Base-by-base conservation (phyloP, 164 flowering plant species). In the Buxus sempervirens region DNA sequence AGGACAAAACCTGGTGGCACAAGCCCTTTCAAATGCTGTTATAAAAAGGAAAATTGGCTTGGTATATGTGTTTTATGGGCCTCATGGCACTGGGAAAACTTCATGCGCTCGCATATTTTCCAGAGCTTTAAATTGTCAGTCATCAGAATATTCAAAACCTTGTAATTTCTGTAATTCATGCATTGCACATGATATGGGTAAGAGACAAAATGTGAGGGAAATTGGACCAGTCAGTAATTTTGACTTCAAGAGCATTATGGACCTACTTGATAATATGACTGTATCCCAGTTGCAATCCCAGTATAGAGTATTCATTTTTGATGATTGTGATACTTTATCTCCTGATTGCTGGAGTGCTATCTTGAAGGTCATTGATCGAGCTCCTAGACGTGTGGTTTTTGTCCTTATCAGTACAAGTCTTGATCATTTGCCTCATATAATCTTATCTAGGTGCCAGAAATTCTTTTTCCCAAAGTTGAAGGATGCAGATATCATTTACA, bases 21-120 rank as follows among this genome's bases (percentile, higher is more conserved):
- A 86, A 76, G 99, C 99, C 76, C 97, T 96, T 76, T 84, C 95
- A 36, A 96, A 96, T 83, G 99, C 99, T 64, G 84, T 87, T 63
- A 65, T 65, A 49, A 84, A 74, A 72, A 81, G 85, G 76, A 93
- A 84, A 78, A 78, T 96, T 57, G 98, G 97, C 41, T 58, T 88
- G 64, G 76, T 96, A 2, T 93, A 96, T 79, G 90, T 93, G 54
- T 96, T 96, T 73, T 84, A 93, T 75, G 99, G 99, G 20, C 97
- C 98, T 71, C 97, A 87, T 78, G 99, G 99, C 20, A 93, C 97
- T 2, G 99, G 99, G 23, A 96, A 96, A 75, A 92, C 99, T 36
- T 96, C 99, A 0, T 90, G 90, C 60, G 98, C 99, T 49, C 92
- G 95, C 6, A 83, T 96, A 71, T 90, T 96, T 79, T 88, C 98